Evolutionary conservation across 1,284 basidiomycete species (phyloP), one percentile per base, ranked within the genome.

Genomic region (Tilletia horrida): DNA sequence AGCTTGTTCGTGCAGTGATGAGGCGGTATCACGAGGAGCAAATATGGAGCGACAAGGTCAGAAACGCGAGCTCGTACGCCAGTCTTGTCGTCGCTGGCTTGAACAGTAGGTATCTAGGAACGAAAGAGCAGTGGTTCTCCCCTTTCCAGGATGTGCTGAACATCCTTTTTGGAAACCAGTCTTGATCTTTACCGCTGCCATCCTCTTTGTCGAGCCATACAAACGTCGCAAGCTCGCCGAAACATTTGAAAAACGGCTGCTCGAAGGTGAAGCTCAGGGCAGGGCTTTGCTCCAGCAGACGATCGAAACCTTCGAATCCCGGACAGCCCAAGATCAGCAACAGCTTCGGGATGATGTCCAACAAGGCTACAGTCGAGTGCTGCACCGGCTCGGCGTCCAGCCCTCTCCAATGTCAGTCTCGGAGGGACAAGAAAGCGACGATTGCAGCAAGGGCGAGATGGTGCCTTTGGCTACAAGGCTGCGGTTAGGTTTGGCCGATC

Each of bases 191-290:
- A 70, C 77, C 16, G 40, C 78, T 0, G 80, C 80, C 4, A 74
- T 81, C 35, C 43, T 81, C 42, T 23, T 81, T 1, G 79, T 81
- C 1, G 80, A 81, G 67, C 80, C 80, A n/a, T 80, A 75, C 64
- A 81, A 81, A 69, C 67, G 80, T 29, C 75, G 72, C n/a, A 77
- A 69, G 65, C 67, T 81, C 6, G 80, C 79, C 3, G 69, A 76
- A 45, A 79, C 76, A n/a, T 77, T 81, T 13, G 80, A 81, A 63
- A 57, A 55, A 31, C 69, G 76, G 6, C 47, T 81, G 8, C 59
- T 77, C 0, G 42, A 67, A 4, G 76, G 76, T n/a, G 80, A 81
- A 45, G 70, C 73, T 23, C 66, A 69, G 29, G 64, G 66, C 9
- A 50, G 70, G 18, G 50, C 69, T 25, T 52, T 73, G 16, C 68